Base-by-base conservation (phyloP, 768 basidiomycete species). In the Pleurotus pulmonarius region DNA sequence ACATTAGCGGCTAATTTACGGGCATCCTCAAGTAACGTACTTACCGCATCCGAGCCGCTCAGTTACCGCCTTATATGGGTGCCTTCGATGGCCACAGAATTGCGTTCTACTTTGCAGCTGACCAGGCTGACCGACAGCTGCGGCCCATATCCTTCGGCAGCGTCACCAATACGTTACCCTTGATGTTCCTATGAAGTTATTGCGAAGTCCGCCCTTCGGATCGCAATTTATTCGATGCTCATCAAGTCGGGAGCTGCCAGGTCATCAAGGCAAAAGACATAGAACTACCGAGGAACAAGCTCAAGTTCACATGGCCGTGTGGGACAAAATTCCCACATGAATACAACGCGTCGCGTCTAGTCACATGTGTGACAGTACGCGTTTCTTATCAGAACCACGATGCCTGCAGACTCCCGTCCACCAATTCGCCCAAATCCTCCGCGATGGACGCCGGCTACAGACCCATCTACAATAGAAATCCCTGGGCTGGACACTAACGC, bases 401-500 rank as follows among this genome's bases (percentile, higher is more conserved):
- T 55, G 54, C 20, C 46, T 45, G 22, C 47, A 48, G 43, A 45
- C 22, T 13, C 56, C 37, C 56, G 24, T 26, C 52, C 60, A 16
- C 61, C 65, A 3, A 83, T 90, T 48, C 71, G 75, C 22, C 82
- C 83, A n/a, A 86, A 84, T 64, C 78, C 83, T 41, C 73, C 79
- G 15, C 71, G 86, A 75, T 92, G 88, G 86, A 74, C 77, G 59
- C 88, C 90, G 6, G 83, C 76, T 25, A 60, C 75, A 4, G 81
- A 92, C 67, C 85, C 89, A 15, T 63, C 78, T 1, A 77, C 79
- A 45, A 91, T 93, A 54, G 67, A 74, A 12, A 75, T 92, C 2
- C 86, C 89, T 6, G 90, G 91, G 0, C 75, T 93, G 38, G 88
- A 93, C 63, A 81, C 79, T 0, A 76, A 73, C 8, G 87, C 88